Evolutionary conservation across 2,329 filamentous ascomycete species (phyloP).

Genomic region (Venturiaceae sp.): DNA sequence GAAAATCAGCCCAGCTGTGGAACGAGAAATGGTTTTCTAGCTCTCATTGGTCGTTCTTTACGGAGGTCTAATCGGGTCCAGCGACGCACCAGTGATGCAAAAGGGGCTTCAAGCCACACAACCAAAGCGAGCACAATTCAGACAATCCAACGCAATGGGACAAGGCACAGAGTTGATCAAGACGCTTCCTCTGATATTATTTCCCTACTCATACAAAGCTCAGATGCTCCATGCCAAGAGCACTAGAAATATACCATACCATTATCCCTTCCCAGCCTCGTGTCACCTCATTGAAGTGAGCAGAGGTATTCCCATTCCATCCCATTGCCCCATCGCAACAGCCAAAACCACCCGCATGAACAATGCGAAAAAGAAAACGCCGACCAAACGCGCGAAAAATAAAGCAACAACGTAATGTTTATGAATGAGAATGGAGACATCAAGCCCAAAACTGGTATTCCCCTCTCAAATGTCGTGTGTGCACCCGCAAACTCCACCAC

Average conservation of each 20-base stretch:
- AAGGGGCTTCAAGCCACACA: too few relatives aligned
- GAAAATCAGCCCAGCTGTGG: too few relatives aligned
- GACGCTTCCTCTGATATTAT: background rate
- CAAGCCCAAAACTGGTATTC: background rate
- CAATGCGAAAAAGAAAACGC: background rate
- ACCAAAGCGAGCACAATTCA: too few relatives aligned
- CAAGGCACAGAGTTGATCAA: too few relatives aligned
- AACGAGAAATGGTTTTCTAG: too few relatives aligned
- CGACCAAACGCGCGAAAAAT: background rate
- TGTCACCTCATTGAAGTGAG: background rate
- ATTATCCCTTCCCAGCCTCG: background rate
- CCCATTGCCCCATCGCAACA: too few relatives aligned
- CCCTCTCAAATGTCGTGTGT: too few relatives aligned
- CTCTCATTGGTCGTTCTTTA: too few relatives aligned
- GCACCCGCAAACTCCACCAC: too few relatives aligned
- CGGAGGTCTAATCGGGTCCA: too few relatives aligned
- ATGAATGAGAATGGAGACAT: background rate
- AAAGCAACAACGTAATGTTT: background rate
- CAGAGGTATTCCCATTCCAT: background rate
- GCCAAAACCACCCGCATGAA: background rate
- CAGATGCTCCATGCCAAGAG: background rate
- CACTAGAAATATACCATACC: background rate
- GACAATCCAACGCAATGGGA: too few relatives aligned
- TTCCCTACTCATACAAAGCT: background rate
- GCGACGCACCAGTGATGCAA: too few relatives aligned